A percentile compares a stretch with the other conserved stretches of the same genome.
Evolutionary conservation across 2,329 filamentous ascomycete genomes (phyloP).

Genomic region (Colletotrichum limetticola): DNA sequence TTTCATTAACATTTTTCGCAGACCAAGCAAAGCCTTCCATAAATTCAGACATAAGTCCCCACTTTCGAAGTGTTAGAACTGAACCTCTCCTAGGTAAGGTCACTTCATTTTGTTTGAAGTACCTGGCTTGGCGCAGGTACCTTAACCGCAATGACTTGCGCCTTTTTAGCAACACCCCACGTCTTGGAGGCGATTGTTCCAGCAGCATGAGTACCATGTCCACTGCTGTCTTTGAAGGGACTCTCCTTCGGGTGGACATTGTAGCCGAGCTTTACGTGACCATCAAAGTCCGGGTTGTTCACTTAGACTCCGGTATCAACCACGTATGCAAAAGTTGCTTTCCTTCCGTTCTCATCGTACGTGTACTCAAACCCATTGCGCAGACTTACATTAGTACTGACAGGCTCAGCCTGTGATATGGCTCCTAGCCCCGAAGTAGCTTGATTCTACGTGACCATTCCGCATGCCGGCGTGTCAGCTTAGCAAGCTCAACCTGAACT

Average conservation of each 20-base stretch:
- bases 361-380: conserved; percentile 44
- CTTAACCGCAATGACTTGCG: conserved; percentile 55
- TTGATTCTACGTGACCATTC: not conserved
- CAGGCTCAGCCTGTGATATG: conserved; percentile 29
- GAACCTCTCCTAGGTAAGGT: too few relatives aligned
- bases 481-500: not conserved
- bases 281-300: conserved; percentile 56
- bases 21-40: conserved; percentile 18
- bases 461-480: not conserved
- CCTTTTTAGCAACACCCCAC: conserved; percentile 57
- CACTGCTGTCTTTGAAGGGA: conserved; percentile 46
- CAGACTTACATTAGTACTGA: conserved; percentile 34
- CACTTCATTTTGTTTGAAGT: conserved; percentile 11
- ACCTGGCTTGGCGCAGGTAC: conserved; percentile 41
- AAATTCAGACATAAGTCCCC: conserved; percentile 17
- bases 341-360: conserved; percentile 53
- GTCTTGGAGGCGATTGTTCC: conserved; percentile 55
- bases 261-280: conserved; percentile 52
- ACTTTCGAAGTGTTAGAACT: too few relatives aligned
- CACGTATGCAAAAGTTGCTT: conserved; percentile 59
- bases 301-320: conserved; percentile 65
- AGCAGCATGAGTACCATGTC: conserved; percentile 58
- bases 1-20: conserved; percentile 1
- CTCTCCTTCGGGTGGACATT: conserved; percentile 47
- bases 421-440: conserved; percentile 14